Base-by-base conservation (phyloP, 2,329 filamentous ascomycete species). In the Monilinia aucupariae region DNA sequence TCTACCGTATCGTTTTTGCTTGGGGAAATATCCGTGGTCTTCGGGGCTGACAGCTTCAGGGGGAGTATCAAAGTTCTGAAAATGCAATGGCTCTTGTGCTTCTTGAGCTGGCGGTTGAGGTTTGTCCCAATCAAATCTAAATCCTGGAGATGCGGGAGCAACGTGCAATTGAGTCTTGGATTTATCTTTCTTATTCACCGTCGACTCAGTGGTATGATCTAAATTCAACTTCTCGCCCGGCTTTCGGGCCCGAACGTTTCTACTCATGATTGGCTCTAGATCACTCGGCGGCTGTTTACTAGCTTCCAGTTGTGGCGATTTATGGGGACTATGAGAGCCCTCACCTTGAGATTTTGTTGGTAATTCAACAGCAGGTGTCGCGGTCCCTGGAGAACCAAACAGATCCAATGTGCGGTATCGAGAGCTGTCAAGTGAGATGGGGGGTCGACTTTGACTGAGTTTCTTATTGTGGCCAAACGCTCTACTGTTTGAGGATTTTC, bases 181-280 rank as follows among this genome's bases (percentile, higher is more conserved):
- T 25, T 61, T 34, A 13, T 12, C 22, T 25, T 61, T 34, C 9
- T 17, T 15, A 53, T 56, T 62, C 47, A 39, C 45, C 12, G 22
- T 41, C 15, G 51, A 45, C 8, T 56, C 43, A 5, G 25, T 27
- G 20, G n/a, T 10, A 7, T 41, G 34, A 56, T n/a, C n/a, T 7
- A n/a, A n/a, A 17, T 12, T 62, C 27, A 22, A 17, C 15, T 56
- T 22, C 9, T 55, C 37, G 17, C 10, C 48, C 37, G 50, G 49
- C 13, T 61, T 48, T 32, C 50, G 50, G 25, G 41, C 22, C 48
- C 60, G 60, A 43, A n/a, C 22, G 7, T 62, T 49, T 41, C 43
- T 58, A 58, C 25, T 39, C 51, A 62, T 62, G 37, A 56, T 56
- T 30, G 51, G 52, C 15, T 62, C 60, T n/a, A 49, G 32, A 39